phyloP scores from a whole-genome alignment of 164 flowering plant species.

The Taxillus chinensis region DNA sequence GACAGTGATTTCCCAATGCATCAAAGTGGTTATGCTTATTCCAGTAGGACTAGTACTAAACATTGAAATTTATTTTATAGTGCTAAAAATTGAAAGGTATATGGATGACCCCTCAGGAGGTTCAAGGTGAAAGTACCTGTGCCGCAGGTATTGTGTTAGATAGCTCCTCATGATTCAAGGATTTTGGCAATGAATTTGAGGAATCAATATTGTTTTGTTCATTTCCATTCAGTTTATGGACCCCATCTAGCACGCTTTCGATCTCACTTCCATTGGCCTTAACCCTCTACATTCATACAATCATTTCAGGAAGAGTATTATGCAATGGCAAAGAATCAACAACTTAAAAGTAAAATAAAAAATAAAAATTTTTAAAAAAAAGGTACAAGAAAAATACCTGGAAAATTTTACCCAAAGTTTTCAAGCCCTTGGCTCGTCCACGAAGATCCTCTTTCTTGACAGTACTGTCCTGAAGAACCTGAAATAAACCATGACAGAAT shows the following conservation, averaged over 20 bases:
- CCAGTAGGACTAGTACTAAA: background rate
- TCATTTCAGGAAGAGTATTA: background rate
- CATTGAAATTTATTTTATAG: no score
- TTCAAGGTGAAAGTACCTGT: slow-evolving; percentile 36
- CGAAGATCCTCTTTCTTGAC: slow-evolving; percentile 85
- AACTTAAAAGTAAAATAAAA: background rate
- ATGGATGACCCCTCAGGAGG: background rate
- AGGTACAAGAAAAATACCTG: slow-evolving; percentile 36
- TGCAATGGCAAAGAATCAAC: background rate
- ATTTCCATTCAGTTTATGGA: slow-evolving; percentile 46
- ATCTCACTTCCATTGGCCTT: slow-evolving; percentile 44
- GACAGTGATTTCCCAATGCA: background rate
- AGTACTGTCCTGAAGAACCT: slow-evolving; percentile 88
- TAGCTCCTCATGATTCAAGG: slow-evolving; percentile 27
- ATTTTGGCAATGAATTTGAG: slow-evolving; percentile 34
- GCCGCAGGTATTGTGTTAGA: slow-evolving; percentile 20
- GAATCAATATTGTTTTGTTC: slow-evolving; percentile 30
- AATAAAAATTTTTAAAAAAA: background rate
- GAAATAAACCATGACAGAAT: slow-evolving; percentile 11
- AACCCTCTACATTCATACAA: slow-evolving; percentile 34
- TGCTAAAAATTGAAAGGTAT: no score
- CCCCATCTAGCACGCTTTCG: slow-evolving; percentile 24
- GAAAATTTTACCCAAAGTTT: slow-evolving; percentile 82
- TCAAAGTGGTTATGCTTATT: background rate
- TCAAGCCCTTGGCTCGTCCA: slow-evolving; percentile 86